Conservation (phyloP, 139 green algal species). For the Coccomyxa sp. region DNA sequence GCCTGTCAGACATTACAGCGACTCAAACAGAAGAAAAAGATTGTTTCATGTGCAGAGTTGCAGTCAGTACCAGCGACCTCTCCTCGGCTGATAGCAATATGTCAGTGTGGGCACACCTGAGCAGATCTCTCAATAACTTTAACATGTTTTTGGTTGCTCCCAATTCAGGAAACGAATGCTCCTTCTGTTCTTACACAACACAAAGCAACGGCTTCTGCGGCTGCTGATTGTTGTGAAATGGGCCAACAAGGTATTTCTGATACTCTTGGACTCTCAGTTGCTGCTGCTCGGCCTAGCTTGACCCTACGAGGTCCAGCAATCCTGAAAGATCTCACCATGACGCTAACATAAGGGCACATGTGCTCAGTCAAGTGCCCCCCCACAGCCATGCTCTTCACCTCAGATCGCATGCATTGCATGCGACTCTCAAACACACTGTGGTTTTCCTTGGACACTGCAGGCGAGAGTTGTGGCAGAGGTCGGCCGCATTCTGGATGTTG, state of each 20-base stretch:
- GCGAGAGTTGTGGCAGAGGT: slow-evolving; percentile 9
- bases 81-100: neutral
- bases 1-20: neutral
- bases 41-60: neutral
- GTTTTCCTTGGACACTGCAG: slow-evolving; percentile 1
- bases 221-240: slow-evolving; percentile 47
- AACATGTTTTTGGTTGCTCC: neutral
- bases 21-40: neutral
- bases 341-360: neutral
- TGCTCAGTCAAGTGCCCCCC: neutral
- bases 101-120: neutral
- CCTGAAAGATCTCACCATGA: neutral
- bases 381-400: neutral
- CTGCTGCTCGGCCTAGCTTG: neutral
- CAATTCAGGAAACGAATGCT: slow-evolving; percentile 33
- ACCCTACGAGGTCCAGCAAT: neutral
- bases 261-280: slow-evolving; percentile 5
- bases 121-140: neutral
- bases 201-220: slow-evolving; percentile 44
- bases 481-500: slow-evolving; percentile 26
- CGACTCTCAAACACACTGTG: neutral
- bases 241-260: slow-evolving; percentile 37
- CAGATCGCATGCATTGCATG: neutral
- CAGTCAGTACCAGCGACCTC: no score
- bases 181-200: slow-evolving; percentile 33